These are phyloP conservation scores for Leishmania guyanensis DNA, from an alignment of 208 protist genomes.

Conservation along the genomic window DNA sequence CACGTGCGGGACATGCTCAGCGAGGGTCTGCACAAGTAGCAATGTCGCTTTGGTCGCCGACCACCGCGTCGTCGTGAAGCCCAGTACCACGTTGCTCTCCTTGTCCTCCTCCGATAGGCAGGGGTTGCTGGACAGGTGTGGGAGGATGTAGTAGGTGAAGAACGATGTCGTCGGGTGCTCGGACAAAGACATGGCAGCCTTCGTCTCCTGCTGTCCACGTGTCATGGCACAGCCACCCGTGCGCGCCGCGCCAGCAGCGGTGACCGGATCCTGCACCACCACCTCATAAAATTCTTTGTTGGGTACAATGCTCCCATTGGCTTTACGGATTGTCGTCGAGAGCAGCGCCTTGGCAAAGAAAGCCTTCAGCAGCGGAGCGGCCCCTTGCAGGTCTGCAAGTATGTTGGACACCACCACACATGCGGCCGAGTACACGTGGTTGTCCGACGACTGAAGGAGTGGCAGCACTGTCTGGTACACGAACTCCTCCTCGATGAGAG, in stretches of 20 bases:
- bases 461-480: constrained; percentile 55
- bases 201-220: constrained; percentile 24
- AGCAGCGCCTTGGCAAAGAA: constrained; percentile 51
- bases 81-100: constrained; percentile 31
- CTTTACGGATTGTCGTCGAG: constrained; percentile 36
- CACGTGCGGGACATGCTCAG: constrained; percentile 42
- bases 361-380: constrained; percentile 22
- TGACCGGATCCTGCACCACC: constrained; percentile 16
- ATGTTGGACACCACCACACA: constrained; percentile 46
- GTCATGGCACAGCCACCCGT: not conserved
- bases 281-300: constrained; percentile 23
- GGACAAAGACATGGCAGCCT: constrained; percentile 10
- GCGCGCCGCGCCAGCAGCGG: constrained; percentile 10
- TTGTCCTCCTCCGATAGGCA: constrained; percentile 43
- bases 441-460: constrained; percentile 56
- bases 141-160: constrained; percentile 50
- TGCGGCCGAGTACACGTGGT: constrained; percentile 54
- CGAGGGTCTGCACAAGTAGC: constrained; percentile 47
- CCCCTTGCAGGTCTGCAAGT: constrained; percentile 32
- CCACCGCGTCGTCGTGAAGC: constrained; percentile 41
- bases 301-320: constrained; percentile 26
- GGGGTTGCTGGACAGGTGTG: constrained; percentile 42
- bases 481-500: constrained; percentile 50
- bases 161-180: constrained; percentile 38
- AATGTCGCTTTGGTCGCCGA: constrained; percentile 61